Evolutionary conservation across 2,329 filamentous ascomycete genomes (phyloP).

Genomic region (Fusarium goolgardi): DNA sequence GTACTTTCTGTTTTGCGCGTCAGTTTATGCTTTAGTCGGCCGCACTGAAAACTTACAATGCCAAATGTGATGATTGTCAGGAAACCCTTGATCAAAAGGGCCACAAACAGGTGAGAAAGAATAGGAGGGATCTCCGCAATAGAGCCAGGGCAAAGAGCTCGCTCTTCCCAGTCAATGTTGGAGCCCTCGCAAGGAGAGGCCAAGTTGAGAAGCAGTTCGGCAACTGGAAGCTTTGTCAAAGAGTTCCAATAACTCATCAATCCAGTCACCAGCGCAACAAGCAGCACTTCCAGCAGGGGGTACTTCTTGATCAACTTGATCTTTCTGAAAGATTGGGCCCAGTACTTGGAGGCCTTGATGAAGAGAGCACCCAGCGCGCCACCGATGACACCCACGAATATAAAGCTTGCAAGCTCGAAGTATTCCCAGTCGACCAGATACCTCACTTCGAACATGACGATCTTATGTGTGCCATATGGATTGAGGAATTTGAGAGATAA

Average conservation of each 20-base stretch:
- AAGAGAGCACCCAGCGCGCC: slow-evolving; percentile 89
- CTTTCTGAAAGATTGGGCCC: slow-evolving; percentile 89
- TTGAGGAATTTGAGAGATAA: slow-evolving; percentile 94
- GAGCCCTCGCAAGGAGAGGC: slow-evolving; percentile 86
- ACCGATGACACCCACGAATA: slow-evolving; percentile 86
- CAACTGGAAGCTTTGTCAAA: slow-evolving; percentile 88
- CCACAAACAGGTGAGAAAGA: slow-evolving; percentile 75
- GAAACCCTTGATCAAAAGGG: slow-evolving; percentile 89
- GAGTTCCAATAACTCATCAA: slow-evolving; percentile 93
- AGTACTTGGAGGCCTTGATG: slow-evolving; percentile 92
- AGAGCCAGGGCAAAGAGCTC: slow-evolving; percentile 81
- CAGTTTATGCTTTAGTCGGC: slow-evolving; percentile 22
- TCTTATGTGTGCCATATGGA: slow-evolving; percentile 95
- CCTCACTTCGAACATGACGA: slow-evolving; percentile 94
- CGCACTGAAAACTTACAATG: slow-evolving; percentile 65
- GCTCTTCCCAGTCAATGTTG: slow-evolving; percentile 68
- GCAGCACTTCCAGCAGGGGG: slow-evolving; percentile 86
- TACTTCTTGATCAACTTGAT: slow-evolving; percentile 82
- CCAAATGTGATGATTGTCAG: slow-evolving; percentile 93
- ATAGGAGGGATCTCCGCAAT: slow-evolving; percentile 83
- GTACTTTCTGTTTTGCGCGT: slow-evolving; percentile 74
- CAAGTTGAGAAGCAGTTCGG: slow-evolving; percentile 89
- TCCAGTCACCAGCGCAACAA: slow-evolving; percentile 88
- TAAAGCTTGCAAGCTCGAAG: slow-evolving; percentile 88
- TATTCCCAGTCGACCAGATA: slow-evolving; percentile 93